These are phyloP conservation scores for Arthrobotrys conoides DNA, from an alignment of 2,329 filamentous ascomycete genomes.

Conservation along the genomic window DNA sequence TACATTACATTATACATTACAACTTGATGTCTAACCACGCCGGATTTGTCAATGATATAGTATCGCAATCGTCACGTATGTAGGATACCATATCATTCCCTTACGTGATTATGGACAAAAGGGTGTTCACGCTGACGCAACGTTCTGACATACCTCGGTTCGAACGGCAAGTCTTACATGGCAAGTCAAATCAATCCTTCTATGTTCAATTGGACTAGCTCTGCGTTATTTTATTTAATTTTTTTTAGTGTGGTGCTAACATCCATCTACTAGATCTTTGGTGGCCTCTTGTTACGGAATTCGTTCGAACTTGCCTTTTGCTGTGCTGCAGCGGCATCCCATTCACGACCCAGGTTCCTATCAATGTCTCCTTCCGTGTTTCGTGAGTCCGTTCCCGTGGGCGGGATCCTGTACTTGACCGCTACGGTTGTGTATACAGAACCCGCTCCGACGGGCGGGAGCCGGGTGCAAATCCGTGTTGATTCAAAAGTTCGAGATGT, in stretches of 20 bases:
- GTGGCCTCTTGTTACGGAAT: constrained; percentile 80
- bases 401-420: constrained; percentile 80
- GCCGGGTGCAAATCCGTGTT: constrained; percentile 78
- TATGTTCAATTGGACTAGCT: neutral
- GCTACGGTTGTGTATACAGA: constrained; percentile 81
- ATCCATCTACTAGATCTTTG: constrained; percentile 81
- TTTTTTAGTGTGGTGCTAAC: neutral
- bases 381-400: constrained; percentile 81
- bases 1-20: neutral
- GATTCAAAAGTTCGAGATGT: constrained; percentile 80
- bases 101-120: constrained; percentile 2
- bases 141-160: neutral
- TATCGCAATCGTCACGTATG: constrained; percentile 63
- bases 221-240: neutral
- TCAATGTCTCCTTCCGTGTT: constrained; percentile 81
- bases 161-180: constrained; percentile 53
- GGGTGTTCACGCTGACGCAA: constrained; percentile 20
- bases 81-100: neutral
- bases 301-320: constrained; percentile 84
- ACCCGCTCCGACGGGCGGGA: constrained; percentile 70
- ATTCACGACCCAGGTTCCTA: constrained; percentile 78
- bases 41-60: constrained; percentile 33
- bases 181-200: constrained; percentile 18
- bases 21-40: neutral
- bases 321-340: constrained; percentile 79